A percentile compares a stretch with the other conserved stretches of the same genome.
phyloP scores from a whole-genome alignment of 441 rosid species.

The Erodium trifolium region DNA sequence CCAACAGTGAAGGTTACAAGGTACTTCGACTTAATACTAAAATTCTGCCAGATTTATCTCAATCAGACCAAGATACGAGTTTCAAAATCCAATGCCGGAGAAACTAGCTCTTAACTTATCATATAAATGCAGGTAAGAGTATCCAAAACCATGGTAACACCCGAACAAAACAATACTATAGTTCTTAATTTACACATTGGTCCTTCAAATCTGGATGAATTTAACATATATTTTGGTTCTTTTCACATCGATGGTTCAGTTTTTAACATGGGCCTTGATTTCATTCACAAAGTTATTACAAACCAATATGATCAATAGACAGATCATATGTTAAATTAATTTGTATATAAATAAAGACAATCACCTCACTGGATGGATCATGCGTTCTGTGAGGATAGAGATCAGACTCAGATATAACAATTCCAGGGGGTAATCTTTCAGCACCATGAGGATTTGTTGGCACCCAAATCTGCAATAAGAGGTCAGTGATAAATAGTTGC shows the following conservation, averaged over 20 bases:
- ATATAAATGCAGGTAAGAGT: neutral
- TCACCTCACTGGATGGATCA: constrained; percentile 82
- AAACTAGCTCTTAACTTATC: neutral
- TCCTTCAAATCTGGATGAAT: neutral
- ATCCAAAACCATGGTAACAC: neutral
- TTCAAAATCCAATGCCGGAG: too few species aligned
- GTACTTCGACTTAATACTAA: constrained; percentile 49
- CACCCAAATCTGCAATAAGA: constrained; percentile 64
- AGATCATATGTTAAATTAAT: neutral
- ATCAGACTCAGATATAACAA: constrained; percentile 69
- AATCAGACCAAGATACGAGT: too few species aligned
- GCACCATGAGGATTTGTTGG: constrained; percentile 90
- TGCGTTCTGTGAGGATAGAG: constrained; percentile 67
- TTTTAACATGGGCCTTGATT: neutral
- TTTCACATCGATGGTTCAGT: neutral
- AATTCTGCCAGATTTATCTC: constrained; percentile 43
- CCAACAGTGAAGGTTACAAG: constrained; percentile 89
- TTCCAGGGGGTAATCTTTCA: constrained; percentile 86
- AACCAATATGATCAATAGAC: neutral
- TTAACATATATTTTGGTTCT: neutral
- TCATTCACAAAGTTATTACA: neutral
- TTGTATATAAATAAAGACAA: constrained; percentile 10
- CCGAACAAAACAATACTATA: too few species aligned
- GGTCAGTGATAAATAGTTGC: neutral
- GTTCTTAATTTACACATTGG: neutral